These are phyloP conservation scores for Alternaria sp. DNA, from an alignment of 2,329 filamentous ascomycete genomes.

Conservation along the genomic window DNA sequence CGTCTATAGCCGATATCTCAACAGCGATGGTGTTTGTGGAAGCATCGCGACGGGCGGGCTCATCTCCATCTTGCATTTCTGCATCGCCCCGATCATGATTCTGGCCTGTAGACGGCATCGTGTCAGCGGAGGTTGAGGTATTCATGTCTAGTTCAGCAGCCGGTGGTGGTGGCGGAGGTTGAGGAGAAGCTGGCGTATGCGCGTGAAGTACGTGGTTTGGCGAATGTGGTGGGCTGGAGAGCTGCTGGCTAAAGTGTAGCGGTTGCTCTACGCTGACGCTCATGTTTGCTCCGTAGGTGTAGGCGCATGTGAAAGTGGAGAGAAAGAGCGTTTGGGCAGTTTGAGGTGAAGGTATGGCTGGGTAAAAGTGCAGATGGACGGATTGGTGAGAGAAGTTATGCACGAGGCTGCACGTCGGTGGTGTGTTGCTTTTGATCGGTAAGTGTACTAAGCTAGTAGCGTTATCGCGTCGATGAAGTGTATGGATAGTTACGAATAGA, in stretches of 20 bases:
- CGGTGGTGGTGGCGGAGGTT: slow-evolving; percentile 26
- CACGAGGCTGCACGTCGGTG: slow-evolving; percentile 23
- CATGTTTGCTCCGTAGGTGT: slow-evolving; percentile 40
- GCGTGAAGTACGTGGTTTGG: slow-evolving; percentile 40
- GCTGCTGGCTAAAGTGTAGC: slow-evolving; percentile 49
- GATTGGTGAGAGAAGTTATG: slow-evolving; percentile 12
- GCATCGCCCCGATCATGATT: slow-evolving; percentile 50
- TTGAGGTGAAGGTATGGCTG: slow-evolving; percentile 1
- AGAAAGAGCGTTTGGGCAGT: slow-evolving; percentile 4
- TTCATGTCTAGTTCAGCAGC: slow-evolving; percentile 46
- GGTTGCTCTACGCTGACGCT: slow-evolving; percentile 52
- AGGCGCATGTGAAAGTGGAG: slow-evolving; percentile 22
- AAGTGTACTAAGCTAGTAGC: slow-evolving; percentile 11
- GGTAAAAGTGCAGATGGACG: slow-evolving; percentile 12
- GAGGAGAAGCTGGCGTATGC: slow-evolving; percentile 33
- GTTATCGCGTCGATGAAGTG: slow-evolving; percentile 3
- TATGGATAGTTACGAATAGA: background rate
- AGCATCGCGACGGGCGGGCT: slow-evolving; percentile 20
- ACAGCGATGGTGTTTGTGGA: slow-evolving; percentile 34
- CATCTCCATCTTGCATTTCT: slow-evolving; percentile 45
- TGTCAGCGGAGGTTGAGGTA: slow-evolving; percentile 43
- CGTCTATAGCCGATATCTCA: slow-evolving; percentile 42
- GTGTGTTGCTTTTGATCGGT: slow-evolving; percentile 18
- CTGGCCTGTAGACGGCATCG: slow-evolving; percentile 44
- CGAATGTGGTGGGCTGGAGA: slow-evolving; percentile 44